A percentile compares a stretch with the other conserved stretches of the same genome.
phyloP scores from a whole-genome alignment of 768 basidiomycete species.

The Suillus decipiens region DNA sequence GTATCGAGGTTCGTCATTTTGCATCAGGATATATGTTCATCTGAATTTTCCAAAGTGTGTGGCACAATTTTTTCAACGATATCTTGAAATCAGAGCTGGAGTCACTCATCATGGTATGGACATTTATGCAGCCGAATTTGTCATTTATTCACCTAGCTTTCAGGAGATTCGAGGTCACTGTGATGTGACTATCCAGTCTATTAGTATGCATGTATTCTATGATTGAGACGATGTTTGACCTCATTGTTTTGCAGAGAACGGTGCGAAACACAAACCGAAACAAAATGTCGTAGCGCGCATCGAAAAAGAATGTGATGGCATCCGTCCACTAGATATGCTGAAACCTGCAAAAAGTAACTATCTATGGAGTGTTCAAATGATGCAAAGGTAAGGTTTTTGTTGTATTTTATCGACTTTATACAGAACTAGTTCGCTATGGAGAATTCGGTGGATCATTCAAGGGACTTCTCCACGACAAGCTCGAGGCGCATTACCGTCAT shows the following conservation, averaged over 20 bases:
- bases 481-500: not conserved
- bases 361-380: not conserved
- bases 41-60: not conserved
- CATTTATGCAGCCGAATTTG: not conserved
- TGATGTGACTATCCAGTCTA: not conserved
- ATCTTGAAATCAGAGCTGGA: not conserved
- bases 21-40: not conserved
- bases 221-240: not conserved
- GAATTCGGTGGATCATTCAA: conserved; percentile 2
- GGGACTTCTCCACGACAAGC: not conserved
- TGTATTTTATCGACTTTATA: not conserved
- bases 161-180: not conserved
- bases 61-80: not conserved
- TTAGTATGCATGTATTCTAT: not conserved
- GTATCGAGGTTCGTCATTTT: not conserved
- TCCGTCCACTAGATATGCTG: not conserved
- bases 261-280: not conserved
- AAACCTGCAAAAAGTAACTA: not conserved
- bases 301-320: not conserved
- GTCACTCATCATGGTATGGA: not conserved
- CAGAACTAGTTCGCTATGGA: not conserved
- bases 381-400: conserved; percentile 1
- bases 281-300: not conserved
- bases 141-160: not conserved
- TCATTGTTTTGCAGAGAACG: not conserved